A percentile compares a stretch with the other conserved stretches of the same genome.
Evolutionary conservation across 495 filamentous ascomycete species (phyloP).

Genomic region (Penicillium daleae): DNA sequence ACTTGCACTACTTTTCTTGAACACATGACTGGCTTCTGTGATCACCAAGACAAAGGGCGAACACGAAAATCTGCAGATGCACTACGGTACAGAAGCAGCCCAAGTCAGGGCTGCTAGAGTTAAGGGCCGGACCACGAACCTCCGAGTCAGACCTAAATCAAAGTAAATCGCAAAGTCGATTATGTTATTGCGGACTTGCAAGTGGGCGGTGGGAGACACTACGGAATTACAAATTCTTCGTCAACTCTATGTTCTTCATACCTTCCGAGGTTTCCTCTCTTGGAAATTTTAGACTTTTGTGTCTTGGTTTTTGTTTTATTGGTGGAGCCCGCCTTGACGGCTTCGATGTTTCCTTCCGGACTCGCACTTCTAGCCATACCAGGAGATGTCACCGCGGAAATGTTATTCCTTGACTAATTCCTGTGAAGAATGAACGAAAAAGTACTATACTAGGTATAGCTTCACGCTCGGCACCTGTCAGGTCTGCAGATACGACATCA

Average conservation of each 20-base stretch:
- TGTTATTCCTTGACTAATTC: not conserved
- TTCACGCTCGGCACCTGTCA: not conserved
- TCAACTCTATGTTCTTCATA: not conserved
- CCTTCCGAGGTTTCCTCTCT: not conserved
- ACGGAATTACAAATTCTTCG: not conserved
- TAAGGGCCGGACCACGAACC: not conserved
- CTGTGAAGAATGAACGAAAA: slow-evolving; percentile 4
- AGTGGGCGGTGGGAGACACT: not conserved
- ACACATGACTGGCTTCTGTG: not conserved
- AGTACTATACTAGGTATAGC: not conserved
- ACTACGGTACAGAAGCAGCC: not conserved
- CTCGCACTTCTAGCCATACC: not conserved
- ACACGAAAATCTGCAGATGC: not conserved
- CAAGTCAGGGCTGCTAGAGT: not conserved
- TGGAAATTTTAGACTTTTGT: slow-evolving; percentile 2
- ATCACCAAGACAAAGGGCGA: not conserved
- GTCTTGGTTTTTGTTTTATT: not conserved
- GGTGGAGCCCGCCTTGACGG: not conserved
- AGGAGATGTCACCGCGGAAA: slow-evolving; percentile 3
- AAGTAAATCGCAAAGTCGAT: not conserved
- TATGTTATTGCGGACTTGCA: not conserved
- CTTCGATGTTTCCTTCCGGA: not conserved
- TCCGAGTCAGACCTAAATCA: not conserved
- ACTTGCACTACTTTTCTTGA: not conserved
- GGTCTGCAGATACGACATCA: slow-evolving; percentile 3